These are phyloP conservation scores for Galium porrigens DNA, from an alignment of 305 asterid genomes.

Conservation along the genomic window DNA sequence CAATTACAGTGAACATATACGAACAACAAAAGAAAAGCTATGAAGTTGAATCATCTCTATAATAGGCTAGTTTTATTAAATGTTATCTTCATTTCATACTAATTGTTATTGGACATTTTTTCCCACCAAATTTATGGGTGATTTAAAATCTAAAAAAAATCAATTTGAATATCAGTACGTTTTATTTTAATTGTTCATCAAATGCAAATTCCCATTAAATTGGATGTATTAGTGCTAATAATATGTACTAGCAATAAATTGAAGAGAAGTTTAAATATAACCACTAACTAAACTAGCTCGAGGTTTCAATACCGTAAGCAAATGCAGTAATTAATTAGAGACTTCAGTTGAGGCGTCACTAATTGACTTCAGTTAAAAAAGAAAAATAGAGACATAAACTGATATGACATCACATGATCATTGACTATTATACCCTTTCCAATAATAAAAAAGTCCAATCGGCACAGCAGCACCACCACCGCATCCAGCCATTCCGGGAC, in stretches of 20 bases:
- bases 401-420: neutral
- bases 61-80: too few species aligned
- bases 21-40: too few species aligned
- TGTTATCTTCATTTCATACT: too few species aligned
- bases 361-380: neutral
- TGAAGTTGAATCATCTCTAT: too few species aligned
- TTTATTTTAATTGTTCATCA: too few species aligned
- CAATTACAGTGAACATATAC: too few species aligned
- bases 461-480: constrained; percentile 12
- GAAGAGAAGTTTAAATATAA: neutral
- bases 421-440: constrained; percentile 3
- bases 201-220: neutral
- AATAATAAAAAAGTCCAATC: constrained; percentile 5
- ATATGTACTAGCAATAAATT: neutral
- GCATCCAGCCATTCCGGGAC: constrained; percentile 5
- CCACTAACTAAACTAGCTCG: neutral
- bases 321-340: neutral
- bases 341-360: neutral
- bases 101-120: too few species aligned
- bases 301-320: neutral
- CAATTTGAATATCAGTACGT: too few species aligned
- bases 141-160: too few species aligned
- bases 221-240: neutral
- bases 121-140: too few species aligned
- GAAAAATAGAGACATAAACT: neutral